Evolutionary conservation across 2,329 filamentous ascomycete genomes (phyloP), one percentile per base, ranked within the genome.

Genomic region (Thielaviopsis musarum): DNA sequence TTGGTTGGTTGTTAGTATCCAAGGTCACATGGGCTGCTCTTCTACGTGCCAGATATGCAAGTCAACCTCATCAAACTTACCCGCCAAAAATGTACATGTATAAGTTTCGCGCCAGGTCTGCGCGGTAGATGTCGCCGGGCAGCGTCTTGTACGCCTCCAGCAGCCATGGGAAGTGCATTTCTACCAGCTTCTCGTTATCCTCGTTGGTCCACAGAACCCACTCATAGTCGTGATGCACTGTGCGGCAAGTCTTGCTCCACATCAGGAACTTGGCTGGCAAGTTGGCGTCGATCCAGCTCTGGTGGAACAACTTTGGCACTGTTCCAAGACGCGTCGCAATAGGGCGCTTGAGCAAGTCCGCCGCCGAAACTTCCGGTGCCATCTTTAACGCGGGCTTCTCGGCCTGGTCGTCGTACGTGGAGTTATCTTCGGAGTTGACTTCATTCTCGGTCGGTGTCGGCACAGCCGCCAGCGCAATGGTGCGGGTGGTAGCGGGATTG

Each of bases 21-120:
- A 12, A 0, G n/a, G 30, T n/a, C 30, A 17, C 21, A 6, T 17
- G 10, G 19, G 19, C 7, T 1, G 15, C 38, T 45, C 38, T 45
- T 45, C 15, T 26, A 12, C 15, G 21, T 38, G 53, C 12, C 10
- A 17, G 55, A 48, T 12, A 28, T 49, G 38, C n/a, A n/a, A 38
- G 26, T 13, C 6, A 38, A 21, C 45, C 21, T 48, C 0, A 45
- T 38, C 5, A 6, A 56, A 64, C 66, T 56, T 52, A 66, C 65
- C 69, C 69, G 53, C 69, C 69, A 64, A 68, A 71, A 12, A 69
- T 66, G 56, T 71, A 69, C 69, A 71, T 69, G 64, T 71, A 71
- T 15, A 70, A 58, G 57, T 69, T 66, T 9, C 69, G 64, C 38
- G 65, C 65, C 54, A 70, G 59, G 54, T 71, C 69, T 5, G 66